phyloP scores from a whole-genome alignment of 31 red algal genomes.

The Odonthalia washingtoniensis region DNA sequence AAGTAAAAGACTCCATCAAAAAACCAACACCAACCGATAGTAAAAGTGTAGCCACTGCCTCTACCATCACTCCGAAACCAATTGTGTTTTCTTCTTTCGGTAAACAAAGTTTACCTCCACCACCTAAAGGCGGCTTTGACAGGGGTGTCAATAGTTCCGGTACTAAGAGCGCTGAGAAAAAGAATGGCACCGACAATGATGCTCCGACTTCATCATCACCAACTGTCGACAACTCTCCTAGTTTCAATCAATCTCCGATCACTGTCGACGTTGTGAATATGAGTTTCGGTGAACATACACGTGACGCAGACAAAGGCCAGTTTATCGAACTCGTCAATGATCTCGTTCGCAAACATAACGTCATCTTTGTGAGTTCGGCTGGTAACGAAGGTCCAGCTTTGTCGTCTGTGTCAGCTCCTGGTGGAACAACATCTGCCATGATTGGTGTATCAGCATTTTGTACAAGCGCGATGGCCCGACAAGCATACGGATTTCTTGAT shows the following conservation, averaged over 20 bases:
- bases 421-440: conserved; percentile 69
- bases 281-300: conserved; percentile 79
- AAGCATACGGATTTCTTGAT: conserved; percentile 70
- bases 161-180: background rate
- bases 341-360: conserved; percentile 77
- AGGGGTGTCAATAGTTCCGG: background rate
- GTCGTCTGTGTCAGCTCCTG: conserved; percentile 75
- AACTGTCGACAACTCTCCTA: background rate
- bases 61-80: no score
- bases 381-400: conserved; percentile 81
- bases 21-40: background rate
- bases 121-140: no score
- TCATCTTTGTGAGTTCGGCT: conserved; percentile 81
- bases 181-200: conserved; percentile 1
- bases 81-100: no score
- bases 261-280: conserved; percentile 77
- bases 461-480: conserved; percentile 62
- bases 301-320: conserved; percentile 59
- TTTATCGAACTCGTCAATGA: conserved; percentile 62
- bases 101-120: no score
- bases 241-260: conserved; percentile 17
- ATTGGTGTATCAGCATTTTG: conserved; percentile 83
- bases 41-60: background rate
- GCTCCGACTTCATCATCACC: background rate
- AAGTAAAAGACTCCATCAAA: background rate